Conservation (phyloP, 768 basidiomycete genomes). For the Arthromyces matolae region DNA sequence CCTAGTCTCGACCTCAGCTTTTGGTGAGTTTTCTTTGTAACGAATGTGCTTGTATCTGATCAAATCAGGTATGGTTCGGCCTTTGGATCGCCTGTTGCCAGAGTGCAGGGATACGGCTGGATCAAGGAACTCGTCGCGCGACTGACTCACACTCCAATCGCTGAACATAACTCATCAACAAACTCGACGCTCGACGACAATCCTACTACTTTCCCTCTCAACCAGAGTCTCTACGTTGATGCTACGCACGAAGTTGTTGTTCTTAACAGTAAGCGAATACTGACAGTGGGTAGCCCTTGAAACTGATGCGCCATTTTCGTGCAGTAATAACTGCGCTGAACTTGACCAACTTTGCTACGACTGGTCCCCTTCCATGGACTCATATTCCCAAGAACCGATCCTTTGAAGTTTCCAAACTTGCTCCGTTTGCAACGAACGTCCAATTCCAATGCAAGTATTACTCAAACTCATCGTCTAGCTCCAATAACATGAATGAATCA, state of each 20-base stretch:
- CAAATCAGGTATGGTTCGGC: constrained; percentile 71
- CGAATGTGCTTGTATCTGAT: constrained; percentile 26
- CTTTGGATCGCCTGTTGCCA: constrained; percentile 79
- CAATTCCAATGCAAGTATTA: constrained; percentile 74
- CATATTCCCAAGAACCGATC: constrained; percentile 63
- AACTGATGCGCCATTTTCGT: too few relatives aligned
- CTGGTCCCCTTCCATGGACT: constrained; percentile 73
- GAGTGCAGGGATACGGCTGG: constrained; percentile 76
- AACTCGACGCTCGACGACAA: constrained; percentile 79
- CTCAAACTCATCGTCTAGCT: not conserved
- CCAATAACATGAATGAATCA: constrained; percentile 13
- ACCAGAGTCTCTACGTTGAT: constrained; percentile 77
- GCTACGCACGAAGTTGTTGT: constrained; percentile 92
- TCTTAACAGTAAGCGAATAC: constrained; percentile 58
- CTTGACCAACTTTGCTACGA: constrained; percentile 63
- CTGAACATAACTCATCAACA: constrained; percentile 72
- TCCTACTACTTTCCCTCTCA: constrained; percentile 64
- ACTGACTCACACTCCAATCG: constrained; percentile 71
- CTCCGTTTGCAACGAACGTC: constrained; percentile 86
- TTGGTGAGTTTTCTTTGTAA: constrained; percentile 40
- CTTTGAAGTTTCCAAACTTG: constrained; percentile 73
- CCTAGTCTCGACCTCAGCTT: constrained; percentile 60
- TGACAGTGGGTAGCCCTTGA: too few relatives aligned
- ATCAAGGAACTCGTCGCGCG: constrained; percentile 82
- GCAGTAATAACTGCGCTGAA: constrained; percentile 88